Conservation (phyloP, 2,329 filamentous ascomycete species). For the Juglanconis juglandina region DNA sequence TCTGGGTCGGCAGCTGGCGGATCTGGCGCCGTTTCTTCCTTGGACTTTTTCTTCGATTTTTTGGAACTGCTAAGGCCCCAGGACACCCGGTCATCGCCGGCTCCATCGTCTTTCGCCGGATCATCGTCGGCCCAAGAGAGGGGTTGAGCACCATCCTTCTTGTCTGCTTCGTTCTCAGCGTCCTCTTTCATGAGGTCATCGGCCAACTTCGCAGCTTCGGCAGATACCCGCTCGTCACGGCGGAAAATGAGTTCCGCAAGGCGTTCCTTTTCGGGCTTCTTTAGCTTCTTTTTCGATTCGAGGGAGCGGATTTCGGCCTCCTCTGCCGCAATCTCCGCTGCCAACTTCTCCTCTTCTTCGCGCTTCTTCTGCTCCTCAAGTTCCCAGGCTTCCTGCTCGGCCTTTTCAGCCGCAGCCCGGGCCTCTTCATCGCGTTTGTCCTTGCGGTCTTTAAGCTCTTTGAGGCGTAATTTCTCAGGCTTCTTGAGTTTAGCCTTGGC, state of each 20-base stretch:
- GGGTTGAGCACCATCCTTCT: background rate
- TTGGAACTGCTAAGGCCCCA: constrained; percentile 29
- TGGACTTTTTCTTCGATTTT: constrained; percentile 39
- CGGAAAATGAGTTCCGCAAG: constrained; percentile 14
- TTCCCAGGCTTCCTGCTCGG: constrained; percentile 12
- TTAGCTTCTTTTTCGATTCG: constrained; percentile 15
- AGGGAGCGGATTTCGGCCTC: constrained; percentile 12
- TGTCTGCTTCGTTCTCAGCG: constrained; percentile 16
- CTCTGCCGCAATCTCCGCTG: constrained; percentile 13
- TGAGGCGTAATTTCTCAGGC: constrained; percentile 9
- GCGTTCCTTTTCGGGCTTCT: constrained; percentile 9
- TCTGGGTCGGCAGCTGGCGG: constrained; percentile 12
- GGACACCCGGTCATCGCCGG: constrained; percentile 16
- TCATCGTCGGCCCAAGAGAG: constrained; percentile 17
- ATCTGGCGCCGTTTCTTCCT: constrained; percentile 23
- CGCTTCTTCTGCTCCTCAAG: constrained; percentile 10
- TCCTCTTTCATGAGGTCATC: constrained; percentile 25
- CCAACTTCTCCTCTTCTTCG: constrained; percentile 2
- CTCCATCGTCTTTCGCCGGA: background rate
- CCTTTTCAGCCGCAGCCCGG: constrained; percentile 4
- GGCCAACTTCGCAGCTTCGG: constrained; percentile 8
- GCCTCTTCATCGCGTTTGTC: constrained; percentile 12
- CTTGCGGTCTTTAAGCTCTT: constrained; percentile 15
- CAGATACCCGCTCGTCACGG: constrained; percentile 9
- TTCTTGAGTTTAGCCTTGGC: constrained; percentile 8